Evolutionary conservation across 1,284 basidiomycete species (phyloP), one percentile per base, ranked within the genome.

Genomic region (Cutaneotrichosporon sp.): DNA sequence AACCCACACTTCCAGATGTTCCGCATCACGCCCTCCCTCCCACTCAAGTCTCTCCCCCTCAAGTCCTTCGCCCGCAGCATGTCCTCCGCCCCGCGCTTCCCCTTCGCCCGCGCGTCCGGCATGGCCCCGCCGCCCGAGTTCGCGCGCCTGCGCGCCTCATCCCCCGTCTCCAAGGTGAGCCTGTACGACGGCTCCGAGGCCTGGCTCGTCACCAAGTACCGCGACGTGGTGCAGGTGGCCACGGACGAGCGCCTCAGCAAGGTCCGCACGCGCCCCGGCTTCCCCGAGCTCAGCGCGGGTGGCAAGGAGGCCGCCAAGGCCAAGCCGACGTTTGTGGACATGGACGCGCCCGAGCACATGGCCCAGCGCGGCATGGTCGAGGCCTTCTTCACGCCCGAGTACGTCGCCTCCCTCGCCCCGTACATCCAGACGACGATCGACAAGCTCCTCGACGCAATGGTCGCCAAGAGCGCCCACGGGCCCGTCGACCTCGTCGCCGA

Each of bases 251-350:
- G 60, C 27, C 56, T 62, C 14, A 54, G 51, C 8, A 62, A 62
- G 31, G 56, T 62, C 20, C 60, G 60, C 60, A 62, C 60, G 3
- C 60, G 55, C 33, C 51, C 60, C 1, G 60, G 60, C 4, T 62
- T 62, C 46, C 60, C 60, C 33, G 60, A 62, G 56, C 69, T 71
- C 52, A 66, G 25, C 33, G 47, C 61, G 1, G 57, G 53, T 31
- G 61, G 61, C 31, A 59, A 59, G 49, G 16, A 51, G 42, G 60
- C 60, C 4, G 60, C 60, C 9, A 56, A 62, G 56, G 55, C 56
- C 14, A 57, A 54, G 55, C 60, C 60, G 2, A 62, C 60, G 7
- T 62, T 62, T 43, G 60, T 62, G 43, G 60, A 62, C 55, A 62
- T 62, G 60, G 60, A 62, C 45, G 49, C 54, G 18, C 60, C 60